Evolutionary conservation across 2,329 filamentous ascomycete species (phyloP), one percentile per base, ranked within the genome.

Genomic region (Ophiocordyceps camponoti-rufipedis): DNA sequence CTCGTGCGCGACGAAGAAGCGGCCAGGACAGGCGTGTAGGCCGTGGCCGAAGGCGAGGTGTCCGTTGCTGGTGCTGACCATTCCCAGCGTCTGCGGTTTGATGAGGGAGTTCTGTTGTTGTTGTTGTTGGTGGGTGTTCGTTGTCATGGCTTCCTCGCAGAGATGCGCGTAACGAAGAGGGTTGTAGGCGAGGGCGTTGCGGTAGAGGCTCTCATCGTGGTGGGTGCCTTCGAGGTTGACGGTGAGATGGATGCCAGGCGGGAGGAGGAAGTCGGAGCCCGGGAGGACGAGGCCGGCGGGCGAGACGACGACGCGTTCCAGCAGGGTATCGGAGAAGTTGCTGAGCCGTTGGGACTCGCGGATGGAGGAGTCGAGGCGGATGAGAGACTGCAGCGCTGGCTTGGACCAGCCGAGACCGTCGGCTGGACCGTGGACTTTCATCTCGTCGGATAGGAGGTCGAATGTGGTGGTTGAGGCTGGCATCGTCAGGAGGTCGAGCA

Each of bases 21-120:
- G 63, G 0, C 73, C 73, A 0, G 71, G 68, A 42, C 72, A 60
- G 5, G 4, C 10, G 53, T 78, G 72, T 49, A 68, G 61, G 8
- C 75, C 75, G 48, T 76, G 71, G 0, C 75, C 73, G 55, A 78
- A 79, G 0, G 69, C 61, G 18, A 77, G 54, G 50, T 73, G 69
- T 8, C 59, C 54, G 35, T 68, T 60, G 33, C 67, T 69, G 2
- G 73, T 75, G 5, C 70, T 71, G 12, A 75, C 69, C 61, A 78
- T 67, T 3, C 70, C 66, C 14, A 68, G 33, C 1, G 54, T 51
- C 50, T 52, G 54, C 0, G 53, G 54, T 41, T 68, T 49, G 0
- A 53, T n/a, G n/a, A n/a, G n/a, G n/a, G n/a, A n/a, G n/a, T n/a
- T n/a, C n/a, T n/a, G n/a, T n/a, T n/a, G n/a, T n/a, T n/a, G n/a